Percentiles rank a stretch among this genome's conserved stretches.
Conservation (phyloP, 2,329 filamentous ascomycete species). For the Ascochyta lentis region DNA sequence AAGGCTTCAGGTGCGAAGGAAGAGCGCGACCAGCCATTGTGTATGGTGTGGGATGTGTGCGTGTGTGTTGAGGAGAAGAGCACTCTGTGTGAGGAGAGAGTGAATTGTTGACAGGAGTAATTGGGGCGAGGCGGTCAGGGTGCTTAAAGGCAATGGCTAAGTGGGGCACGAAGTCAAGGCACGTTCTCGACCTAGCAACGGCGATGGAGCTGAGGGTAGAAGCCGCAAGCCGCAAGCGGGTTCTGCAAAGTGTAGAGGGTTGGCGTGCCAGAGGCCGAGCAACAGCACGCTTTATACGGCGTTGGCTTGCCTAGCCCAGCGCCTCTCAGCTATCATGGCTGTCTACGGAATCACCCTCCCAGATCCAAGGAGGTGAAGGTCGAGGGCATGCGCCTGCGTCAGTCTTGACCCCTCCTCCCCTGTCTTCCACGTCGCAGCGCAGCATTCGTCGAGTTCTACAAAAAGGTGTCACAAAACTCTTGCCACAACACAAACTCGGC, state of each 20-base stretch:
- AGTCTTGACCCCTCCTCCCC: slow-evolving; percentile 18
- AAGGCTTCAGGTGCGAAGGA: slow-evolving; percentile 82
- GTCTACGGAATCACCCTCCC: slow-evolving; percentile 7
- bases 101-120: slow-evolving; percentile 24
- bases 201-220: slow-evolving; percentile 15
- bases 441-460: slow-evolving; percentile 9
- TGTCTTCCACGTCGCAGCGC: slow-evolving; percentile 17
- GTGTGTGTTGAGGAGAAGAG: slow-evolving; percentile 13
- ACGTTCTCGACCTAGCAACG: slow-evolving; percentile 28
- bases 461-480: background rate
- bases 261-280: slow-evolving; percentile 13
- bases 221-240: slow-evolving; percentile 8
- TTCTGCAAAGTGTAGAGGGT: slow-evolving; percentile 14
- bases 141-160: slow-evolving; percentile 30
- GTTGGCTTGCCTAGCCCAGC: slow-evolving; percentile 16
- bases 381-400: slow-evolving; percentile 23
- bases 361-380: slow-evolving; percentile 2
- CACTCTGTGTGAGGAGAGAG: slow-evolving; percentile 18
- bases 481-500: background rate
- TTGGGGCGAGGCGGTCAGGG: slow-evolving; percentile 26
- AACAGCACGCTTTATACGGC: slow-evolving; percentile 22
- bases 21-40: slow-evolving; percentile 77
- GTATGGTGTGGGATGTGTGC: slow-evolving; percentile 22
- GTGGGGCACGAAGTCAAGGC: slow-evolving; percentile 34
- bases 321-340: slow-evolving; percentile 20